Evolutionary conservation across 768 basidiomycete species (phyloP).

Genomic region (Hygrophoropsis aurantiaca): DNA sequence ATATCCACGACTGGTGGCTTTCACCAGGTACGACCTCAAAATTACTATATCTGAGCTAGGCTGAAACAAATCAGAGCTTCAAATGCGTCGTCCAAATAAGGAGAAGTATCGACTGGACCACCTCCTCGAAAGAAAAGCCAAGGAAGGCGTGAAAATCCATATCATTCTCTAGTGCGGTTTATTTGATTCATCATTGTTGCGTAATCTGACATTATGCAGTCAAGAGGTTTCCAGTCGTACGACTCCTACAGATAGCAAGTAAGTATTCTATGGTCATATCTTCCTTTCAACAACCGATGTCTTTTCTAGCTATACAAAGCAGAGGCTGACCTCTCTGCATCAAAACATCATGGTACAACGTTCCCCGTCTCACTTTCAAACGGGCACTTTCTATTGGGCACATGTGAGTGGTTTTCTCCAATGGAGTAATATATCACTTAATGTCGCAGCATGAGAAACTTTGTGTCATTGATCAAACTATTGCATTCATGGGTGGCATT

Average conservation of each 20-base stretch:
- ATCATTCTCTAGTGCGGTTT: constrained; percentile 85
- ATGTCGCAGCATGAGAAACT: constrained; percentile 86
- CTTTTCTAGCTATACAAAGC: constrained; percentile 75
- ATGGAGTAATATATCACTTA: constrained; percentile 1
- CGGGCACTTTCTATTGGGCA: constrained; percentile 98
- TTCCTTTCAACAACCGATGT: constrained; percentile 7
- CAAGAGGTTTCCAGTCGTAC: constrained; percentile 95
- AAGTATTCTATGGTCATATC: constrained; percentile 23
- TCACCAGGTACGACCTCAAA: constrained; percentile 63
- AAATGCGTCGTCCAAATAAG: constrained; percentile 81
- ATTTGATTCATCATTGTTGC: not conserved
- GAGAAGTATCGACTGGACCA: constrained; percentile 85
- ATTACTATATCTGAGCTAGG: not conserved
- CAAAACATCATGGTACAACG: constrained; percentile 95
- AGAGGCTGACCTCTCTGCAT: constrained; percentile 73
- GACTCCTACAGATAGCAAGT: constrained; percentile 94
- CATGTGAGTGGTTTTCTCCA: constrained; percentile 58
- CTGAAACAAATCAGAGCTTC: constrained; percentile 55
- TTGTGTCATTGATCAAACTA: constrained; percentile 95
- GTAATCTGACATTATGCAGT: constrained; percentile 38
- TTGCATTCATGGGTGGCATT: constrained; percentile 97
- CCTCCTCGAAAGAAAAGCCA: constrained; percentile 86
- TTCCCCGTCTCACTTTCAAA: constrained; percentile 96
- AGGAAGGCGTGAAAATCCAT: constrained; percentile 93
- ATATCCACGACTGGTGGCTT: constrained; percentile 99